A percentile compares a stretch with the other conserved stretches of the same genome.
Conservation (phyloP, 345 rosid species). For the Pistacia integerrima region DNA sequence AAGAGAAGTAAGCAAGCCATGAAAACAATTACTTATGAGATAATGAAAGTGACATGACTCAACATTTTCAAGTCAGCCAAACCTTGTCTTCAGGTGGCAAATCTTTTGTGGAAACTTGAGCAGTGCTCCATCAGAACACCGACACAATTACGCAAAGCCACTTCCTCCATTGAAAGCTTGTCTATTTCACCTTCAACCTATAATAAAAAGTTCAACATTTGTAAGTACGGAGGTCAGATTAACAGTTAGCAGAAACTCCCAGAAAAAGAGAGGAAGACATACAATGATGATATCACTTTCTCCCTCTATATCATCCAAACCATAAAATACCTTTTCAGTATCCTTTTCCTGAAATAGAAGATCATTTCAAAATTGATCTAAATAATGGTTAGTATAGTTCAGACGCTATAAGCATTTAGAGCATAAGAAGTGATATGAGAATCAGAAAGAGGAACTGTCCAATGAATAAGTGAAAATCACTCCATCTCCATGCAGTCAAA, state of each 20-base stretch:
- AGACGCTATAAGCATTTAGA: neutral
- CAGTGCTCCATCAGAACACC: too few relatives aligned
- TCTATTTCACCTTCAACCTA: slow-evolving; percentile 99
- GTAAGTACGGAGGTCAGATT: neutral
- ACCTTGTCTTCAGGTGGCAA: too few relatives aligned
- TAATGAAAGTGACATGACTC: too few relatives aligned
- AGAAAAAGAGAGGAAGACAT: slow-evolving; percentile 27
- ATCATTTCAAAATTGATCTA: slow-evolving; percentile 10
- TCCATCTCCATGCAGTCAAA: neutral
- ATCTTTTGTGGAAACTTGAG: too few relatives aligned
- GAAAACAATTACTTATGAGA: too few relatives aligned
- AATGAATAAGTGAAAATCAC: neutral
- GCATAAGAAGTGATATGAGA: neutral
- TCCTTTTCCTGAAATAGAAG: slow-evolving; percentile 72
- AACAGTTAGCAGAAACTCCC: neutral
- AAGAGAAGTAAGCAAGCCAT: neutral
- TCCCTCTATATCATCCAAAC: slow-evolving; percentile 77
- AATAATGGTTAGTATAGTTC: slow-evolving; percentile 2
- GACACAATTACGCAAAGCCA: too few relatives aligned
- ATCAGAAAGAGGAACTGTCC: neutral
- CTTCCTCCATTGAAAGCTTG: slow-evolving; percentile 71
- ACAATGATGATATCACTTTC: slow-evolving; percentile 81
- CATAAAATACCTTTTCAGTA: slow-evolving; percentile 75
- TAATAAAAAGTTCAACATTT: slow-evolving; percentile 22
- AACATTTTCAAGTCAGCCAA: too few relatives aligned